phyloP scores from a whole-genome alignment of 805 yeast species.

The Ogataea henricii region DNA sequence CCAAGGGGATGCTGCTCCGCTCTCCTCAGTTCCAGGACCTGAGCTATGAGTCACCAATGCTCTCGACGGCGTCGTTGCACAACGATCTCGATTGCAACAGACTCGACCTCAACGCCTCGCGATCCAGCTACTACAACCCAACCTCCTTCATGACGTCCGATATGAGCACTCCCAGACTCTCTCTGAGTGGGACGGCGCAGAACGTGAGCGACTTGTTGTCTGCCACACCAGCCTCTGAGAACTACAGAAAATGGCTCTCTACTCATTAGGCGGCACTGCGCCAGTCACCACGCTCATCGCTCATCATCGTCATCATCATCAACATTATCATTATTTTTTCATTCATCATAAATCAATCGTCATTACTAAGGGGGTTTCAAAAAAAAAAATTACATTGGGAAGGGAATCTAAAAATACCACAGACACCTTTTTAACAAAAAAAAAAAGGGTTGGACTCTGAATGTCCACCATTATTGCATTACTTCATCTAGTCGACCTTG shows the following conservation, averaged over 20 bases:
- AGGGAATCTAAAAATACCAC: slow-evolving; percentile 2
- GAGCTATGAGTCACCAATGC: slow-evolving; percentile 36
- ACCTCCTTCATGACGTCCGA: not conserved
- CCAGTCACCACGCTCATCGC: slow-evolving; percentile 1
- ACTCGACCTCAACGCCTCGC: slow-evolving; percentile 30
- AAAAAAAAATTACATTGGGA: slow-evolving; percentile 2
- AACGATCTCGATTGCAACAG: slow-evolving; percentile 35
- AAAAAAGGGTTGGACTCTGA: not conserved
- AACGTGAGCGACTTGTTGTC: slow-evolving; percentile 32
- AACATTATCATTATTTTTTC: too few relatives aligned
- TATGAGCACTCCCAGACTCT: slow-evolving; percentile 7
- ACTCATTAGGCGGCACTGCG: slow-evolving; percentile 19
- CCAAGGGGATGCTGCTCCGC: slow-evolving; percentile 9
- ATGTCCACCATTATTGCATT: not conserved
- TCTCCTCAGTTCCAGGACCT: slow-evolving; percentile 30
- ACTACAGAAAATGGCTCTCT: slow-evolving; percentile 36
- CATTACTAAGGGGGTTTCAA: slow-evolving; percentile 1
- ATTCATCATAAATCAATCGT: too few relatives aligned
- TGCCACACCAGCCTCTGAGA: slow-evolving; percentile 33
- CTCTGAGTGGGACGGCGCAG: slow-evolving; percentile 21
- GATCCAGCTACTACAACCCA: not conserved
- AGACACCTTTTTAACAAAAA: not conserved
- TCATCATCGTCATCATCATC: slow-evolving; percentile 3
- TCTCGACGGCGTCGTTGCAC: slow-evolving; percentile 20
- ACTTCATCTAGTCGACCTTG: not conserved